A percentile compares a stretch with the other conserved stretches of the same genome.
Conservation (phyloP, 2,329 filamentous ascomycete species). For the Harringtonia lauricola region DNA sequence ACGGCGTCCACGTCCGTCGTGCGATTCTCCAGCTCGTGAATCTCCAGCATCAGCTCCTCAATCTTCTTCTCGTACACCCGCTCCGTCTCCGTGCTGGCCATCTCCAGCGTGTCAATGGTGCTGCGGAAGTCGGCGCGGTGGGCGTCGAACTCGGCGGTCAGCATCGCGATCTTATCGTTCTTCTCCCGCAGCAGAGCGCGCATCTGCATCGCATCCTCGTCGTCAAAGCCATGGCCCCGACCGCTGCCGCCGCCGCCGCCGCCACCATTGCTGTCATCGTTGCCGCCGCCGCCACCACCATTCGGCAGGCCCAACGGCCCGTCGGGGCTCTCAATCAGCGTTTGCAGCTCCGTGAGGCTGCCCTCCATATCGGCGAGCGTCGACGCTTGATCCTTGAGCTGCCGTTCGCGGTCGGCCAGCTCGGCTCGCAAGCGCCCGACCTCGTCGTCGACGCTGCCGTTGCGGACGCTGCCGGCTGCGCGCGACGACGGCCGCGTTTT, state of each 20-base stretch:
- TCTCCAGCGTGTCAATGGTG: constrained; percentile 91
- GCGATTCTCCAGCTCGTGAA: constrained; percentile 70
- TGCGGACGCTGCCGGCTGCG: constrained; percentile 18
- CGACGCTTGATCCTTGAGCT: constrained; percentile 78
- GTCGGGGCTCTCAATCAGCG: constrained; percentile 52
- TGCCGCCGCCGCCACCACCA: too few relatives aligned
- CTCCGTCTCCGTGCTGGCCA: constrained; percentile 92
- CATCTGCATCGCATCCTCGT: constrained; percentile 65
- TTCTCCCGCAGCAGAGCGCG: constrained; percentile 81
- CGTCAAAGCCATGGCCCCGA: constrained; percentile 35
- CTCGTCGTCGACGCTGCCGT: constrained; percentile 49
- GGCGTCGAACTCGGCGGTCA: constrained; percentile 89
- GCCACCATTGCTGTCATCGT: constrained; percentile 4
- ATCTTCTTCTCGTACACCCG: constrained; percentile 92
- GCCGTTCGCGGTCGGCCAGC: constrained; percentile 73
- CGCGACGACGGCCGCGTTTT: constrained; percentile 43
- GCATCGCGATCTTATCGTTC: constrained; percentile 89
- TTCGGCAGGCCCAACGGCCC: constrained; percentile 23
- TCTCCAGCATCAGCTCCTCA: constrained; percentile 71
- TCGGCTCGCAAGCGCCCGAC: constrained; percentile 60
- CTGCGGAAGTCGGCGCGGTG: constrained; percentile 93
- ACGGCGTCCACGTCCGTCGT: constrained; percentile 87
- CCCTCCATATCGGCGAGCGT: constrained; percentile 84
- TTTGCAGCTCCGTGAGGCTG: constrained; percentile 66
- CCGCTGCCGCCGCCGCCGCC: constrained; percentile 20